Evolutionary conservation across 2,329 filamentous ascomycete species (phyloP).

Genomic region (Verticillium zaregamsianum): DNA sequence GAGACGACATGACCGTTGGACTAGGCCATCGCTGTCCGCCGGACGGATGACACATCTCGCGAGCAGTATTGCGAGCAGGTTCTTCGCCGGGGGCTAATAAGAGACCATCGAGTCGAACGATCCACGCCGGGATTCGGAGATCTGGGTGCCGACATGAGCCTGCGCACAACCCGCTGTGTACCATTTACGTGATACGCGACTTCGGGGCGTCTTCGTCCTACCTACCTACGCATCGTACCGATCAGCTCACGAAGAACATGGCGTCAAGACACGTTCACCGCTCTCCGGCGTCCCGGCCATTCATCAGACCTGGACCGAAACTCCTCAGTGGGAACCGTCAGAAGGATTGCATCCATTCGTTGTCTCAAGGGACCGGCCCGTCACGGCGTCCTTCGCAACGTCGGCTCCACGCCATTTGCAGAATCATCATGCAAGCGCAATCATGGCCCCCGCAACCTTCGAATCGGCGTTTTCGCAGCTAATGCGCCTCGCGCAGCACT

Average conservation of each 20-base stretch:
- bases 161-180: not conserved
- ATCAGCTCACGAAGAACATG: not conserved
- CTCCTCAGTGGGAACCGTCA: not conserved
- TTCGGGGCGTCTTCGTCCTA: not conserved
- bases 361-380: not conserved
- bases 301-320: not conserved
- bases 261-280: not conserved
- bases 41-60: not conserved
- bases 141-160: not conserved
- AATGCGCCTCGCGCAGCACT: constrained; percentile 11
- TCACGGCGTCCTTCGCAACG: not conserved
- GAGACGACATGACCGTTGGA: no score
- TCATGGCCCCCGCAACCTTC: constrained; percentile 8
- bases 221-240: not conserved
- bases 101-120: not conserved
- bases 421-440: constrained; percentile 11
- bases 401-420: constrained; percentile 3
- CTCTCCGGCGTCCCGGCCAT: not conserved
- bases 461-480: constrained; percentile 11
- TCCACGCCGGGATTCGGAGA: not conserved
- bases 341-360: not conserved
- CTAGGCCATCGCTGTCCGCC: not conserved
- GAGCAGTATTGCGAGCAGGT: not conserved
- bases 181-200: not conserved
- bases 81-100: not conserved